Conservation (phyloP, 2,329 filamentous ascomycete genomes). For the Colletotrichum sublineola region DNA sequence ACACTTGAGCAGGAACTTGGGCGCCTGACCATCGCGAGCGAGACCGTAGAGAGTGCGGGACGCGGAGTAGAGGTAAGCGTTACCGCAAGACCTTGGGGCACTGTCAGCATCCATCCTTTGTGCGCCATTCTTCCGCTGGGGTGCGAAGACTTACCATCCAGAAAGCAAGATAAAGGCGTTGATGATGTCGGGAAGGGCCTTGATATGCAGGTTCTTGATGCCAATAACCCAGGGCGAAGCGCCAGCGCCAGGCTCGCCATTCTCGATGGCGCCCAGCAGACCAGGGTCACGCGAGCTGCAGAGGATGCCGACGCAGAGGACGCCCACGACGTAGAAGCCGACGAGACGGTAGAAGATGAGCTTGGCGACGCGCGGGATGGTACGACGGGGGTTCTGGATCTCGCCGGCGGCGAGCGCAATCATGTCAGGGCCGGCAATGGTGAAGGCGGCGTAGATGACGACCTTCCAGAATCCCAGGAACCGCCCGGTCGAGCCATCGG, state of each 20-base stretch:
- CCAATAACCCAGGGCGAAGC: slow-evolving; percentile 67
- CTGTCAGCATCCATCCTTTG: not conserved
- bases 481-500: slow-evolving; percentile 66
- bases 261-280: slow-evolving; percentile 66
- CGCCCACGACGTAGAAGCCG: slow-evolving; percentile 78
- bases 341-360: slow-evolving; percentile 81
- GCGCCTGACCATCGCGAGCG: slow-evolving; percentile 63
- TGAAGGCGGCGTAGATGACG: slow-evolving; percentile 77
- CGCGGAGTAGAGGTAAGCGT: slow-evolving; percentile 66
- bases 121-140: not conserved
- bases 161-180: slow-evolving; percentile 59
- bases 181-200: slow-evolving; percentile 68
- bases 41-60: slow-evolving; percentile 65
- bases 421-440: slow-evolving; percentile 76
- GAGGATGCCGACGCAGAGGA: slow-evolving; percentile 69
- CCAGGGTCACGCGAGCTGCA: slow-evolving; percentile 70
- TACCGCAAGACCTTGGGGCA: slow-evolving; percentile 56
- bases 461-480: slow-evolving; percentile 70
- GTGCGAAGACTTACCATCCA: slow-evolving; percentile 39
- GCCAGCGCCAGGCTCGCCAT: slow-evolving; percentile 62
- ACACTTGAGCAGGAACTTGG: slow-evolving; percentile 56
- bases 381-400: slow-evolving; percentile 73
- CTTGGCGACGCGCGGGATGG: slow-evolving; percentile 78
- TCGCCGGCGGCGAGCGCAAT: slow-evolving; percentile 70
- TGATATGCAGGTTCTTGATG: slow-evolving; percentile 67